Conservation (phyloP, 2,329 filamentous ascomycete species). For the Pezicula carpinea region DNA sequence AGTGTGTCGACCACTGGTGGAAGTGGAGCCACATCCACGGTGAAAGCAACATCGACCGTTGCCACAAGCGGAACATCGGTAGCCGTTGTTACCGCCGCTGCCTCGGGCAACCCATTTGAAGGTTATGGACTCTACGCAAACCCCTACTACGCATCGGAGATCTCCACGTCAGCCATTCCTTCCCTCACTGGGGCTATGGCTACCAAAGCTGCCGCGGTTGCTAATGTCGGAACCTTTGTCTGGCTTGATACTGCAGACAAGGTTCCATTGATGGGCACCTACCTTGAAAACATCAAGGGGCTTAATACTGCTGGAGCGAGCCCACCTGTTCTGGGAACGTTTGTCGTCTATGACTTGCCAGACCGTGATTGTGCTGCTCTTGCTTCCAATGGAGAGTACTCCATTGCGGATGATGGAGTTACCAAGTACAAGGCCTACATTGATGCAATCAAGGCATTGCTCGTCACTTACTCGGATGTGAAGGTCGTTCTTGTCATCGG, state of each 20-base stretch:
- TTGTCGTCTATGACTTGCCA: slow-evolving; percentile 60
- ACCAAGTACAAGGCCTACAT: slow-evolving; percentile 50
- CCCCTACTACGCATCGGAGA: slow-evolving; percentile 48
- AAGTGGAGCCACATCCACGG: slow-evolving; percentile 10
- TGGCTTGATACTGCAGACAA: slow-evolving; percentile 48
- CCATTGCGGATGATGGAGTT: slow-evolving; percentile 44
- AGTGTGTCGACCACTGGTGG: neutral
- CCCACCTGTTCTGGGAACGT: slow-evolving; percentile 40
- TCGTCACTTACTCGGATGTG: slow-evolving; percentile 51
- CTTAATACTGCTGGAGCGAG: slow-evolving; percentile 43
- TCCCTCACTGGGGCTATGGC: slow-evolving; percentile 52
- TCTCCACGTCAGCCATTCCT: slow-evolving; percentile 53
- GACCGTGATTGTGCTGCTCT: slow-evolving; percentile 60
- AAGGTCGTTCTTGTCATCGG: slow-evolving; percentile 42
- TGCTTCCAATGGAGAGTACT: slow-evolving; percentile 59
- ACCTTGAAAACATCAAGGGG: slow-evolving; percentile 40
- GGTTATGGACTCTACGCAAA: slow-evolving; percentile 47
- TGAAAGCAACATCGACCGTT: slow-evolving; percentile 14
- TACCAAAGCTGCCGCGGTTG: slow-evolving; percentile 43
- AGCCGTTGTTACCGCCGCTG: slow-evolving; percentile 30
- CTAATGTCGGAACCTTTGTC: slow-evolving; percentile 45
- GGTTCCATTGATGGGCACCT: slow-evolving; percentile 42
- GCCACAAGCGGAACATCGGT: slow-evolving; percentile 11
- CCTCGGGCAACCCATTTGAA: slow-evolving; percentile 47
- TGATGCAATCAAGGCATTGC: slow-evolving; percentile 45